Base-by-base conservation (phyloP, 176 grass and related monocot genomes). In the Elaeis guineensis region DNA sequence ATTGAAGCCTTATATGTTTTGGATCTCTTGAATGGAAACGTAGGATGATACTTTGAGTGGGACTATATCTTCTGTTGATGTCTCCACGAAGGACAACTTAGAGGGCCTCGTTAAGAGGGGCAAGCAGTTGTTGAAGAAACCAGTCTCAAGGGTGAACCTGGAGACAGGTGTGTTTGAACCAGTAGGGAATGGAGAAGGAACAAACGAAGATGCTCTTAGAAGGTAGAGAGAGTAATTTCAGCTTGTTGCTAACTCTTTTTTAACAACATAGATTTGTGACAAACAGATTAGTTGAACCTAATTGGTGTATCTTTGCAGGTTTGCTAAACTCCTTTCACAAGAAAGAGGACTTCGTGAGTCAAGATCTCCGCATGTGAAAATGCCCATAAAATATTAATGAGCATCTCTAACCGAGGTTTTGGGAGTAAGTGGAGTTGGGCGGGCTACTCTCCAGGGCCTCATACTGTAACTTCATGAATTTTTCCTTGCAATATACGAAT, bases 61-160 rank as follows among this genome's bases (percentile, higher is more conserved):
- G 24, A 79, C 63, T 19, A 55, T 74, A 26, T 71, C 86, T 16
- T 90, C 77, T 0, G 68, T 95, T 61, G 90, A 95, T 64, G 55
- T 90, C 66, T 80, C 86, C 5, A 84, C 86, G 4, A 82, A 84
- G 56, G 80, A 90, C 61, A 95, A 90, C 75, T 64, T 95, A 58
- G 52, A 79, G 71, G 86, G 72, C 57, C 81, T 95, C 69, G 86
- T 78, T 16, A 55, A 67, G 15, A 61, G 71, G 17, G 86, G 77
- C 32, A 64, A 82, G 35, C 57, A 65, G 12, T 71, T 95, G 25
- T 69, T 95, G 50, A 81, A 87, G 59, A 82, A 90, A 74, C 79
- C 83, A 14, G 80, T 95, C 54, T 84, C 77, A 6, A 85, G 75
- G 64, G 83, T 66, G 63, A 95, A 90, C 51, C 64, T 95, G 22